Conservation (phyloP, 805 yeast species). For the Ogataea nonfermentans region DNA sequence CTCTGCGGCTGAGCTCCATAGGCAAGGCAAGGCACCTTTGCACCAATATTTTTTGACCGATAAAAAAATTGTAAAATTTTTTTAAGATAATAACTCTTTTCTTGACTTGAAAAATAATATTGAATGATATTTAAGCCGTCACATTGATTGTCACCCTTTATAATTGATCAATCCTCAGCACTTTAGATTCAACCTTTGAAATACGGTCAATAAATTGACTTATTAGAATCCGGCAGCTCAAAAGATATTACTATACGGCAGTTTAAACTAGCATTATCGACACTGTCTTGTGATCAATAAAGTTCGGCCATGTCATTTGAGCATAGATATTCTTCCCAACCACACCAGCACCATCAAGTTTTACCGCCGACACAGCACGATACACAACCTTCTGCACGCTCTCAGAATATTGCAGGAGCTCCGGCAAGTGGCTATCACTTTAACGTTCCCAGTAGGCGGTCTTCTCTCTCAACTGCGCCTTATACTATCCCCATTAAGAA, state of each 20-base stretch:
- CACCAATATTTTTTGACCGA: slow-evolving; percentile 7
- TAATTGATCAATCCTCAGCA: too few species aligned
- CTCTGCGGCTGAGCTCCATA: too few species aligned
- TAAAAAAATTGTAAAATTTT: slow-evolving; percentile 9
- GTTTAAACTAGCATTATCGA: background rate
- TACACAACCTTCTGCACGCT: background rate
- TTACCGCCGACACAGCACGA: background rate
- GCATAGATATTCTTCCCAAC: slow-evolving; percentile 11
- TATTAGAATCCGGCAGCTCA: background rate
- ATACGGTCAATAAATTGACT: background rate
- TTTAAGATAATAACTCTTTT: slow-evolving; percentile 1
- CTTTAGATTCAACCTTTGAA: background rate
- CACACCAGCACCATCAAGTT: slow-evolving; percentile 8
- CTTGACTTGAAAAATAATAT: slow-evolving; percentile 5
- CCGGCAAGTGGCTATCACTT: slow-evolving; percentile 15
- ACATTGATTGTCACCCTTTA: too few species aligned
- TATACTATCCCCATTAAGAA: slow-evolving; percentile 35
- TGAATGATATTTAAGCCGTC: slow-evolving; percentile 3
- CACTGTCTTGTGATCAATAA: background rate
- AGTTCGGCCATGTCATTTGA: slow-evolving; percentile 13
- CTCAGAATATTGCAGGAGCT: slow-evolving; percentile 1
- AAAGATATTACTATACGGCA: too few species aligned
- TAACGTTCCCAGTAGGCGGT: slow-evolving; percentile 31
- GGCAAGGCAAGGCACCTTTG: too few species aligned
- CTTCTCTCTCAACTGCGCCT: slow-evolving; percentile 38